These are phyloP conservation scores for Sisymbrium irio DNA, from an alignment of 345 rosid genomes.

Conservation along the genomic window DNA sequence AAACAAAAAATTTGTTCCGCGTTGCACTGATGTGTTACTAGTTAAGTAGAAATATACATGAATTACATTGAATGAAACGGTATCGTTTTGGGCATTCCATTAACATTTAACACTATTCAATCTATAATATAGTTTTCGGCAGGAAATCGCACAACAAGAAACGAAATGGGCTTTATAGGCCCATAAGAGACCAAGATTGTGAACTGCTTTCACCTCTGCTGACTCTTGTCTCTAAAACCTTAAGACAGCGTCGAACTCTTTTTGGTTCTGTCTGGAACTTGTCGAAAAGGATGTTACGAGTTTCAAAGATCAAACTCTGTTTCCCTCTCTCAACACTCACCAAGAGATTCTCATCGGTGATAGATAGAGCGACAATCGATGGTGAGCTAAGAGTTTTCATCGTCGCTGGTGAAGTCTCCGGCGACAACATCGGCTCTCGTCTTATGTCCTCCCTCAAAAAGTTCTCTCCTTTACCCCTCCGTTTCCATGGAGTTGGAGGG, in stretches of 20 bases:
- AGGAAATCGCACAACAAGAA: too few species aligned
- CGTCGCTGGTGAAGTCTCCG: conserved; percentile 91
- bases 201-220: neutral
- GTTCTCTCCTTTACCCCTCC: conserved; percentile 63
- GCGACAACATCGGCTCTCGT: conserved; percentile 80
- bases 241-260: neutral
- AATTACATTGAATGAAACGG: too few species aligned
- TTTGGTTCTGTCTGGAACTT: neutral
- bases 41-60: too few species aligned
- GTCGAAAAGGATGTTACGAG: neutral
- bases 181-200: neutral
- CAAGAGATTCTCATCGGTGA: conserved; percentile 37
- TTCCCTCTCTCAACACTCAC: conserved; percentile 14
- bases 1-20: too few species aligned
- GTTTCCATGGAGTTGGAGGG: conserved; percentile 96
- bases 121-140: too few species aligned
- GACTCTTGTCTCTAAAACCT: neutral
- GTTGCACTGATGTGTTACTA: too few species aligned
- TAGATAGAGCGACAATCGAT: conserved; percentile 51
- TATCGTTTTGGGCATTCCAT: too few species aligned
- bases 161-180: conserved; percentile 1
- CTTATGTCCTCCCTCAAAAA: conserved; percentile 74
- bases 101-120: too few species aligned
- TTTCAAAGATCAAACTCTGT: conserved; percentile 2
- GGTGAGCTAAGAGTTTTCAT: conserved; percentile 81